Evolutionary conservation across 345 rosid genomes (phyloP).

Genomic region (Schrenkiella parvula): DNA sequence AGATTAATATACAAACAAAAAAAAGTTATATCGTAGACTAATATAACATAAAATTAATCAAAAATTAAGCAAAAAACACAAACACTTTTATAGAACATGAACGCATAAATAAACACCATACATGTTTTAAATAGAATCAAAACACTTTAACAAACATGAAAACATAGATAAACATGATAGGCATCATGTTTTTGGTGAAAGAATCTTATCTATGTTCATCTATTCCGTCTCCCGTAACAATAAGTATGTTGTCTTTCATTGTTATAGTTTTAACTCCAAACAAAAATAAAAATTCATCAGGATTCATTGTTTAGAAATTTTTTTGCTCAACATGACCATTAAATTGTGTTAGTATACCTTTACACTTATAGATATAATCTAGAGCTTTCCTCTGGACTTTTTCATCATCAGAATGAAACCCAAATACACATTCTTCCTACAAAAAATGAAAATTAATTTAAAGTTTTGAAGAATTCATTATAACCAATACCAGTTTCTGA

Average conservation of each 20-base stretch:
- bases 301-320: background rate
- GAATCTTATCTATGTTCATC: background rate
- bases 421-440: background rate
- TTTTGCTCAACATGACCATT: background rate
- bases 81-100: too few species aligned
- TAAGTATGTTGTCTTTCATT: background rate
- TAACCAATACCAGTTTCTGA: background rate
- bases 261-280: background rate
- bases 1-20: too few species aligned
- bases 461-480: background rate
- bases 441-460: background rate
- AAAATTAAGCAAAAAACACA: too few species aligned
- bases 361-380: background rate
- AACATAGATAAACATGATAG: background rate
- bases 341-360: background rate
- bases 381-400: background rate
- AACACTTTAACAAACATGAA: background rate
- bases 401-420: background rate
- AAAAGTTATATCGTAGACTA: too few species aligned
- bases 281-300: background rate
- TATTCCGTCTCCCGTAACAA: background rate
- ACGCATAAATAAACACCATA: too few species aligned
- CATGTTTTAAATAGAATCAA: too few species aligned
- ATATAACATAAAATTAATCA: too few species aligned
- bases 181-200: background rate